Evolutionary conservation across 805 yeast genomes (phyloP), one percentile per base, ranked within the genome.

Genomic region (Candida sakaeoensis): DNA sequence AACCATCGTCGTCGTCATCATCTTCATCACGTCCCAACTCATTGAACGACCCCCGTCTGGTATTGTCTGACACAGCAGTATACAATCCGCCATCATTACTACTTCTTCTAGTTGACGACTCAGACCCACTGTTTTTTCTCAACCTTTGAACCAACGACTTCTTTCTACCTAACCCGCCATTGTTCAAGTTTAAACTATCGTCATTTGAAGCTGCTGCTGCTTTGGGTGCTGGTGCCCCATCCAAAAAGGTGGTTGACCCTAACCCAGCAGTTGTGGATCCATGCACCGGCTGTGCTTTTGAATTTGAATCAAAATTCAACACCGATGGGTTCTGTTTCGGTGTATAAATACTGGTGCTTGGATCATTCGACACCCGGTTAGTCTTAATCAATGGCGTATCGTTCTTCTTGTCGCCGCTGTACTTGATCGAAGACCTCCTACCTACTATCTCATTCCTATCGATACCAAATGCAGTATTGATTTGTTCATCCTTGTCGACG

Each of bases 191-290:
- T 32, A 53, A 47, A 37, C 60, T 53, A 12, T 65, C 66, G 10
- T 54, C 55, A n/a, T 36, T 33, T 7, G 10, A 15, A 4, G 41
- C 49, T 12, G 51, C 63, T 60, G 41, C 49, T 12, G 51, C 63
- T 60, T 40, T 82, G 62, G 75, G 72, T 4, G 97, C 99, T 10
- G 98, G 98, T 0, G 97, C 93, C 25, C 99, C 99, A 60, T 93
- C 96, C 45, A 91, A 58, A 57, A 91, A 91, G 0, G 99, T 91
- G 2, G 96, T 76, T 1, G 91, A 77, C 2, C 99, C 99, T 31
- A 93, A 72, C 1, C 99, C 99, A 38, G 83, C 72, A 1, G 97
- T 85, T 2, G 85, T 74, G 35, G 78, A 77, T 14, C 99, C 99
- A 58, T 91, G 96, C 14, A 91, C 78, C 19, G 85, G 85, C 19